Evolutionary conservation across 73 alveolate species (phyloP).

Genomic region (Paraurostyla sp.): DNA sequence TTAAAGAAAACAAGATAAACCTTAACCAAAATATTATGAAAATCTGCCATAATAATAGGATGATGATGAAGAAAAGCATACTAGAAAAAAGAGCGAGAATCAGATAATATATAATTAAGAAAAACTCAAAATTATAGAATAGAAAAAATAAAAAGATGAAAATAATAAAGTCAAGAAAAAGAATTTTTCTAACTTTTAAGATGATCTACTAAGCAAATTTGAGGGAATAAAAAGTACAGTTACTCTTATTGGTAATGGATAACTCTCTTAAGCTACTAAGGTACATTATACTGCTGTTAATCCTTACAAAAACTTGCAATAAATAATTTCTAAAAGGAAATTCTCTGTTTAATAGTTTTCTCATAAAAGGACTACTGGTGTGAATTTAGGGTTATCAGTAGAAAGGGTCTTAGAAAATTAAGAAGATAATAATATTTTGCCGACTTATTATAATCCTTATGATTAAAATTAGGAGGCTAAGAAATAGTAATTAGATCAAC

Average conservation of each 20-base stretch:
- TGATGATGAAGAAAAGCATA: too few relatives aligned
- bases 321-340: background rate
- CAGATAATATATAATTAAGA: background rate
- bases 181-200: constrained; percentile 15
- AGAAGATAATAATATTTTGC: background rate
- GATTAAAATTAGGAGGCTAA: background rate
- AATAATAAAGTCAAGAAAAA: background rate
- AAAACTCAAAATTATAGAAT: background rate
- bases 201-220: background rate
- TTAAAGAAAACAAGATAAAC: too few relatives aligned
- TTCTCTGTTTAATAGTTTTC: constrained; percentile 2
- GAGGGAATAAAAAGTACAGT: background rate
- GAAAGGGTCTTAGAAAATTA: constrained; percentile 27
- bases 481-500: background rate
- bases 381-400: constrained; percentile 2
- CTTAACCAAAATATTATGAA: too few relatives aligned
- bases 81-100: background rate
- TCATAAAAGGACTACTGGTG: constrained; percentile 31
- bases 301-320: constrained; percentile 30
- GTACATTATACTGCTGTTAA: constrained; percentile 51
- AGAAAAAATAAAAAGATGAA: background rate
- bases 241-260: background rate
- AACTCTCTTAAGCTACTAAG: background rate
- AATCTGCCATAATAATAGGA: too few relatives aligned
- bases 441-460: background rate